Evolutionary conservation across 306 rosid species (phyloP).

Genomic region (Castanospermum australe): DNA sequence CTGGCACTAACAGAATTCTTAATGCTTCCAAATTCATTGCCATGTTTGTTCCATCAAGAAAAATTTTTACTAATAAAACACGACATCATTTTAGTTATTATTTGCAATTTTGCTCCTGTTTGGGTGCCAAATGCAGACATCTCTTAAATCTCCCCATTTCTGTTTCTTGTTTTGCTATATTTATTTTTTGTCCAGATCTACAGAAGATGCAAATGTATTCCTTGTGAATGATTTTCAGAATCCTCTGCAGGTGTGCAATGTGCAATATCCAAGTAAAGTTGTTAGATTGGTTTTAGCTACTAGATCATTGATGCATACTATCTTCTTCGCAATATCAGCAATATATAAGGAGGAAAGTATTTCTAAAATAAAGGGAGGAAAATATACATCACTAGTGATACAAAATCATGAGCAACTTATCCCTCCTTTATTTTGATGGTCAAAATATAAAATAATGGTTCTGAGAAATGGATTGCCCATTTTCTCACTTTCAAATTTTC

Average conservation of each 20-base stretch:
- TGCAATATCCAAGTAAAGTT: slow-evolving; percentile 12
- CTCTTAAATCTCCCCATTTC: slow-evolving; percentile 19
- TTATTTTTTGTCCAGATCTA: slow-evolving; percentile 81
- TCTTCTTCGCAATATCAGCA: background rate
- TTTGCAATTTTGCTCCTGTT: background rate
- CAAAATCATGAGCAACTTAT: background rate
- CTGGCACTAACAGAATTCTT: background rate
- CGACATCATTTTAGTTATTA: background rate
- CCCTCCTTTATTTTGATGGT: background rate
- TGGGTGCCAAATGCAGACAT: slow-evolving; percentile 8
- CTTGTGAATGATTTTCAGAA: slow-evolving; percentile 87
- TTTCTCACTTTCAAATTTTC: background rate
- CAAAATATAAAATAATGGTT: slow-evolving; percentile 9
- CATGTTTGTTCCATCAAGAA: background rate
- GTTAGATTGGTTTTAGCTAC: slow-evolving; percentile 4
- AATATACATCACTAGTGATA: background rate
- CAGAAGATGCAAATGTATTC: slow-evolving; percentile 86
- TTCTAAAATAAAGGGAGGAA: background rate
- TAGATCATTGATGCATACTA: background rate
- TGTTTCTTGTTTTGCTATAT: slow-evolving; percentile 13
- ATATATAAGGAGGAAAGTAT: slow-evolving; percentile 1
- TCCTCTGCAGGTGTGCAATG: slow-evolving; percentile 89
- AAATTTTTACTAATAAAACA: background rate
- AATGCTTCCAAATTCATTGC: background rate
- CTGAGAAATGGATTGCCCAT: too few relatives aligned